These are phyloP conservation scores for Microstroma glucosiphilum DNA, from an alignment of 1,284 basidiomycete genomes.

Conservation along the genomic window DNA sequence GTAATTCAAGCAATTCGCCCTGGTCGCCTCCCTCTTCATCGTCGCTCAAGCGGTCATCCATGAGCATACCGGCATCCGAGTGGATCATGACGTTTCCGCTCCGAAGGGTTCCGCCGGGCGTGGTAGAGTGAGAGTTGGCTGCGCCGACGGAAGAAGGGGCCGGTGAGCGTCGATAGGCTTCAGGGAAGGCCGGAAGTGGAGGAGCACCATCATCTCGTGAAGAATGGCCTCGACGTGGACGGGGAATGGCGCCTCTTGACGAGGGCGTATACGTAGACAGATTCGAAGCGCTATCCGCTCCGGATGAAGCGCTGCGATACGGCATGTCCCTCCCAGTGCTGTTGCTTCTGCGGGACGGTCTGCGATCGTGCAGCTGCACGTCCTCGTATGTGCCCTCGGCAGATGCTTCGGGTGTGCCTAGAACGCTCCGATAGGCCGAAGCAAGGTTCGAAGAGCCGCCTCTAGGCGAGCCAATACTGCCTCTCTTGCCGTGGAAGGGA, in stretches of 20 bases:
- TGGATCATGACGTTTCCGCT: constrained; percentile 21
- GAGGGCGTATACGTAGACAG: neutral
- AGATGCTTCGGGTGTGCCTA: neutral
- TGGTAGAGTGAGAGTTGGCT: neutral
- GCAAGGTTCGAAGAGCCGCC: neutral
- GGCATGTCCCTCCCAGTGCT: neutral
- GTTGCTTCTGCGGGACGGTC: neutral
- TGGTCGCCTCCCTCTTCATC: constrained; percentile 12
- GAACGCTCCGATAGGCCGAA: neutral
- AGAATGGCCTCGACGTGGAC: neutral
- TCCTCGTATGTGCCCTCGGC: constrained; percentile 1
- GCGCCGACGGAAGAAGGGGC: neutral
- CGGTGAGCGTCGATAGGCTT: too few relatives aligned
- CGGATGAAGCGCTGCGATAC: neutral
- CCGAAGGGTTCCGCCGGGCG: neutral
- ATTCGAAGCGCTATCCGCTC: neutral
- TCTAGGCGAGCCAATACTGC: neutral
- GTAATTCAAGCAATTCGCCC: constrained; percentile 28
- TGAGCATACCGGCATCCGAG: constrained; percentile 30
- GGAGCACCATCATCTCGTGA: too few relatives aligned
- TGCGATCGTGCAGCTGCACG: neutral
- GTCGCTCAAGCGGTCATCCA: constrained; percentile 35
- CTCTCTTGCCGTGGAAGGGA: too few relatives aligned
- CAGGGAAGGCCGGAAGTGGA: too few relatives aligned
- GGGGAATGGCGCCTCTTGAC: neutral